Evolutionary conservation across 495 filamentous ascomycete species (phyloP).

Genomic region (Tuber magnatum): DNA sequence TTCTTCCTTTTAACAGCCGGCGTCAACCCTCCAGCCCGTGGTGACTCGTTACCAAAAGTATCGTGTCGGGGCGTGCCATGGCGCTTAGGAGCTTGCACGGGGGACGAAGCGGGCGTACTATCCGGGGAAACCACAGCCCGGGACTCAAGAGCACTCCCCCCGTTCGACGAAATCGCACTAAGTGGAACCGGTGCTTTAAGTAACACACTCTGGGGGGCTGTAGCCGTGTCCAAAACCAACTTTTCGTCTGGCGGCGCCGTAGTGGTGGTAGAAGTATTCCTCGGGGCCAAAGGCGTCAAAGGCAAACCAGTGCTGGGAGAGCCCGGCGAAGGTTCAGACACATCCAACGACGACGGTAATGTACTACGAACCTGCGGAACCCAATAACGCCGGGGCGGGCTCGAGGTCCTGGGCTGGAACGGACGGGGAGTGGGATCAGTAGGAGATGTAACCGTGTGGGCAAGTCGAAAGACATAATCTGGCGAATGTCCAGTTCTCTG

Average conservation of each 20-base stretch:
- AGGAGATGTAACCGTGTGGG: conserved; percentile 33
- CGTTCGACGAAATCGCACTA: conserved; percentile 18
- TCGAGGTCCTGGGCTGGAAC: conserved; percentile 24
- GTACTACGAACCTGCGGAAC: conserved; percentile 32
- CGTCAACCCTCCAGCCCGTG: conserved; percentile 1
- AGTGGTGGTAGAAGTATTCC: conserved; percentile 25
- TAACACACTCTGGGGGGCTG: background rate
- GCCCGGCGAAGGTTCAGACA: conserved; percentile 5
- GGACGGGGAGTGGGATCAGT: conserved; percentile 26
- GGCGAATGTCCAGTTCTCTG: conserved; percentile 24
- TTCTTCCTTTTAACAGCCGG: conserved; percentile 3
- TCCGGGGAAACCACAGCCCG: background rate
- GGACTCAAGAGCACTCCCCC: background rate
- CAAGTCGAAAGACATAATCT: conserved; percentile 36
- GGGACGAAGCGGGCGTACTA: background rate
- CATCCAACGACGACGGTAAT: conserved; percentile 18
- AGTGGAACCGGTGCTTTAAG: conserved; percentile 23
- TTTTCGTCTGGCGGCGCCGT: conserved; percentile 26
- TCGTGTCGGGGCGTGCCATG: background rate
- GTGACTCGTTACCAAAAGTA: background rate
- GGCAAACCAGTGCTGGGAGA: conserved; percentile 17
- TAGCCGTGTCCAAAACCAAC: conserved; percentile 20
- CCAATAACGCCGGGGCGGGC: conserved; percentile 2
- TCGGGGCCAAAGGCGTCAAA: conserved; percentile 14
- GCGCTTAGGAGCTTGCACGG: background rate